Percentiles rank a stretch among this genome's conserved stretches.
Conservation (phyloP, 805 yeast genomes). For the Pachysolen tannophilus region DNA sequence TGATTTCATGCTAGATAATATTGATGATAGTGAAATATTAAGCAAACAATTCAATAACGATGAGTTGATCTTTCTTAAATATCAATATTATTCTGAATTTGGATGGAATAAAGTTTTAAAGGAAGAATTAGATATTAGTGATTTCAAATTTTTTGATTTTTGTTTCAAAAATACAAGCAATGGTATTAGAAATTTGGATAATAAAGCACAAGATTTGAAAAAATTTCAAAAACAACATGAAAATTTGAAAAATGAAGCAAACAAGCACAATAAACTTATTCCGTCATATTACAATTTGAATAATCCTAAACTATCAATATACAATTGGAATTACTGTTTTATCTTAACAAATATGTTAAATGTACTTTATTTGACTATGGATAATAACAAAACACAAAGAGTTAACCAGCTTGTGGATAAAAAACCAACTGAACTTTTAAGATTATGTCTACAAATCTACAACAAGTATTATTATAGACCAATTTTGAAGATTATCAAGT, state of each 20-base stretch:
- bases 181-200: constrained; percentile 6
- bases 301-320: constrained; percentile 12
- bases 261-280: constrained; percentile 15
- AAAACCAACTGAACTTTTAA: constrained; percentile 55
- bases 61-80: constrained; percentile 24
- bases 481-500: constrained; percentile 64
- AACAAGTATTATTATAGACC: constrained; percentile 60
- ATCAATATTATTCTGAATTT: constrained; percentile 6
- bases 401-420: constrained; percentile 52
- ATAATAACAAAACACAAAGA: constrained; percentile 64
- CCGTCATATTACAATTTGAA: constrained; percentile 8
- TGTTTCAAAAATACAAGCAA: constrained; percentile 21
- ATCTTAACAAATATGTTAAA: constrained; percentile 44
- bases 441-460: constrained; percentile 50
- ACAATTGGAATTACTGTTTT: constrained; percentile 33
- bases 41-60: constrained; percentile 29
- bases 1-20: constrained; percentile 9
- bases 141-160: constrained; percentile 28
- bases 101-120: constrained; percentile 10
- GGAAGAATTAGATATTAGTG: constrained; percentile 19
- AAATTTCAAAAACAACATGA: constrained; percentile 21
- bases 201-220: constrained; percentile 18
- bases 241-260: constrained; percentile 21
- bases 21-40: constrained; percentile 24
- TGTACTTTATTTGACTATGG: constrained; percentile 46